Evolutionary conservation across 2,329 filamentous ascomycete genomes (phyloP), one percentile per base, ranked within the genome.

Genomic region (Penicillium sp.): DNA sequence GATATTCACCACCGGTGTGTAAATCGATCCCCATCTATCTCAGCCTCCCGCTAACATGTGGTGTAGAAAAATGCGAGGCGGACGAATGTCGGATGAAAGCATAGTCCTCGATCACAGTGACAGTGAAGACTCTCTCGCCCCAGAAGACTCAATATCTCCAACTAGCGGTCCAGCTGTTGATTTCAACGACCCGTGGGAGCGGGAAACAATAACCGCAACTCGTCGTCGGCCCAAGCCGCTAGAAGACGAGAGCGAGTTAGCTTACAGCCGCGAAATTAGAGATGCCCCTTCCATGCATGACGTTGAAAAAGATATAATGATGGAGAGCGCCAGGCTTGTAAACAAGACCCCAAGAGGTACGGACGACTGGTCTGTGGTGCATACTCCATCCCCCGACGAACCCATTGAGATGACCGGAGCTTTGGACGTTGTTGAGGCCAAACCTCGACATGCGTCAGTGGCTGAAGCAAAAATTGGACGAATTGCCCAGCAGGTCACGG

Each of bases 341-440:
- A 22, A 45, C 13, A 32, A 31, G 3, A 19, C 12, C 12, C 85
- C 78, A 65, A 80, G 85, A 59, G 86, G 87, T 45, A 88, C 85
- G 32, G 82, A 80, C 56, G 85, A 81, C 61, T 94, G 88, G 87
- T 78, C 81, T 47, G 85, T 94, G 54, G 78, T 95, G 33, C 88
- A 94, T 68, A 84, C 94, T 34, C 88, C 87, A 1, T 40, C 50
- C 6, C 52, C 51, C 2, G 43, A 48, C 2, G 57, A 61, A 4
- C 31, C 45, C 2, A 35, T 55, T 22, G 57, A 60, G 31, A 60
- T 60, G 57, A 51, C 43, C 13, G 56, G 58, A 8, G 57, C 45
- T 2, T 39, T 59, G 41, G 44, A 56, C n/a, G 40, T 58, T 13
- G 44, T 61, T n/a, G 58, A 61, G 35, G 49, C 58, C 10, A 49